Conservation (phyloP, 306 rosid genomes). For the Cucurbita moschata region DNA sequence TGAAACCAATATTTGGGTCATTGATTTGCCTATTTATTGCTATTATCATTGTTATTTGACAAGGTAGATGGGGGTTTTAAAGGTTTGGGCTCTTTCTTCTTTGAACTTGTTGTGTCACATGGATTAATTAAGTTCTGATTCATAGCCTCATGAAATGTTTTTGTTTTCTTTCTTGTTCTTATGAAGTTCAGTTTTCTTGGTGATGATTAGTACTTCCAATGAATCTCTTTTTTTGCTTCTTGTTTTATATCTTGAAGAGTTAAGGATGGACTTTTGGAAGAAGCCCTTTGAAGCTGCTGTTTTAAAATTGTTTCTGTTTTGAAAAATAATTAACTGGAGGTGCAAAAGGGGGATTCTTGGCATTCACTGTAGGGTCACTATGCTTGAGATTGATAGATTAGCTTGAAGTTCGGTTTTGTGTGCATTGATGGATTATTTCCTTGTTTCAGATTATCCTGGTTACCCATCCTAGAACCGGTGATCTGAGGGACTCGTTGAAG, state of each 20-base stretch:
- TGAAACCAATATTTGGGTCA: neutral
- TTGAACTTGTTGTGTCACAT: neutral
- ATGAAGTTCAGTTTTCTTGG: neutral
- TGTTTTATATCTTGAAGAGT: neutral
- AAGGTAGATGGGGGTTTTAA: neutral
- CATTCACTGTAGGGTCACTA: neutral
- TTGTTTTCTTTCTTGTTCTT: neutral
- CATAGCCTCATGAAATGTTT: neutral
- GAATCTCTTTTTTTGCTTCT: neutral
- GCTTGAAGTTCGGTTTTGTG: neutral
- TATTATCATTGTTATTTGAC: neutral
- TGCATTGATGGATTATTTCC: neutral
- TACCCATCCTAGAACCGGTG: constrained; percentile 87
- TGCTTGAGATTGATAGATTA: neutral
- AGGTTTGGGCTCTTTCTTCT: neutral
- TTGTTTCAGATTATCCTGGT: constrained; percentile 64
- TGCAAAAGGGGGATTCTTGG: neutral
- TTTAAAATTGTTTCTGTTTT: neutral
- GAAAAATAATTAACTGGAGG: neutral
- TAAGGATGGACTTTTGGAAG: neutral
- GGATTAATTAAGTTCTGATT: neutral
- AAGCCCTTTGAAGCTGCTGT: neutral
- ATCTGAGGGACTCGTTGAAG: constrained; percentile 70
- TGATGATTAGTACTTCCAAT: too few species aligned
- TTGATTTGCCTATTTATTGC: neutral